These are phyloP conservation scores for Borovskyia barvae DNA, from an alignment of 208 protist genomes.

Conservation along the genomic window DNA sequence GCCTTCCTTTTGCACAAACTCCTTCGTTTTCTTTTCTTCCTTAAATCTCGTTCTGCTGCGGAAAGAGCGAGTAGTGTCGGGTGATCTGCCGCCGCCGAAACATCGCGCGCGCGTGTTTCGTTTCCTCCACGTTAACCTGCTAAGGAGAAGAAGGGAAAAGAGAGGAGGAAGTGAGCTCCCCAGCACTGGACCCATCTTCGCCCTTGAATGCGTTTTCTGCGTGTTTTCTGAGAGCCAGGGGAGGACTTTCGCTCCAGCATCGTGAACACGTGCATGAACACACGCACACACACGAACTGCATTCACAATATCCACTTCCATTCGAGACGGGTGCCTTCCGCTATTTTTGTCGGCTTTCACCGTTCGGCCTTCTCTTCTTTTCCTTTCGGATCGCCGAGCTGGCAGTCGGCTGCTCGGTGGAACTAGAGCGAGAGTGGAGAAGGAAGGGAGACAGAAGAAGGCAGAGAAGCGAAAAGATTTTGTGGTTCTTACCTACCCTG, in stretches of 20 bases:
- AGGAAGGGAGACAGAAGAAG: not conserved
- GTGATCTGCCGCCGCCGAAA: too few species aligned
- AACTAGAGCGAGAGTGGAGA: not conserved
- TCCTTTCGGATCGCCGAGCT: not conserved
- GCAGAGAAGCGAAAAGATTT: not conserved
- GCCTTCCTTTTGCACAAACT: conserved; percentile 1
- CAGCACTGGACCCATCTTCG: too few species aligned
- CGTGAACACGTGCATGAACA: conserved; percentile 7
- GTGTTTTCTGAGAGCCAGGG: too few species aligned
- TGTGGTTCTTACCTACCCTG: too few species aligned
- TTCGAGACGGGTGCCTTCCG: not conserved
- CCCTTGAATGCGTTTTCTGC: too few species aligned
- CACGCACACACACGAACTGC: conserved; percentile 1
- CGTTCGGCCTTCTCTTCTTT: not conserved
- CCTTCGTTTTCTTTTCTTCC: conserved; percentile 18
- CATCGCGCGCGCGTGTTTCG: too few species aligned
- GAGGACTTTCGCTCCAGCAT: too few species aligned
- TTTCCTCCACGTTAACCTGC: too few species aligned
- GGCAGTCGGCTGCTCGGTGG: too few species aligned
- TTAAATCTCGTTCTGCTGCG: not conserved
- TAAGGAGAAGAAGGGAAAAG: too few species aligned
- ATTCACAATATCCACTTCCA: not conserved
- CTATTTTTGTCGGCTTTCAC: not conserved
- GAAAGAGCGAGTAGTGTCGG: too few species aligned
- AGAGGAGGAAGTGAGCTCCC: too few species aligned